Evolutionary conservation across 371 early-diverging fungal genomes (phyloP).

Genomic region (Apophysomyces elegans): DNA sequence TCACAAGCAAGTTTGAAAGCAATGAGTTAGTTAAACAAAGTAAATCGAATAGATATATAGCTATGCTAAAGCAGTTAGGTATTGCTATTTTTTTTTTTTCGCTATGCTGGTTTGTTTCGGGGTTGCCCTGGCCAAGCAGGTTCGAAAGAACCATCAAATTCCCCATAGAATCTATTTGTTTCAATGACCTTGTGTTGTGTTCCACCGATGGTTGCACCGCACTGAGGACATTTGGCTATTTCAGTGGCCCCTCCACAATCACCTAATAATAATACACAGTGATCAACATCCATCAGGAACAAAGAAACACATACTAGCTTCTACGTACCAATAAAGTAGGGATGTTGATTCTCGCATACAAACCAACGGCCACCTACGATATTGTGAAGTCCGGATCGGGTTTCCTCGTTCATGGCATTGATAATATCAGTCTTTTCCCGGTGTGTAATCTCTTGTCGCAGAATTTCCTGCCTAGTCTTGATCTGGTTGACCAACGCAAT

Average conservation of each 20-base stretch:
- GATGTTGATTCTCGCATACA: conserved; percentile 53
- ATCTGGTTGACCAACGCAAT: conserved; percentile 46
- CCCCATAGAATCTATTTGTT: conserved; percentile 56
- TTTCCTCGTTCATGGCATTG: conserved; percentile 53
- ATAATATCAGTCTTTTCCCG: conserved; percentile 41
- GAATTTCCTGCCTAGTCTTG: conserved; percentile 36
- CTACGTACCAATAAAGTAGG: conserved; percentile 46
- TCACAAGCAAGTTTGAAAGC: too few species aligned
- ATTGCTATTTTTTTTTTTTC: too few species aligned
- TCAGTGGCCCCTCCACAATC: conserved; percentile 60
- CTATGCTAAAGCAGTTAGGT: too few species aligned
- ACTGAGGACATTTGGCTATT: conserved; percentile 50
- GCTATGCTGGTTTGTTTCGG: neutral
- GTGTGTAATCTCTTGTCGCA: conserved; percentile 30
- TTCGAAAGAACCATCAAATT: conserved; percentile 49
- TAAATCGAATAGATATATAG: too few species aligned
- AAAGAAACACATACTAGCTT: neutral
- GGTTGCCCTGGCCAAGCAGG: conserved; percentile 60
- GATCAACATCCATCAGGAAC: neutral
- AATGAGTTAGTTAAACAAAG: too few species aligned
- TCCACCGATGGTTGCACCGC: conserved; percentile 49
- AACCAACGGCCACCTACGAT: conserved; percentile 60
- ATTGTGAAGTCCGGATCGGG: conserved; percentile 27
- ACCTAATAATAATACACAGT: conserved; percentile 18
- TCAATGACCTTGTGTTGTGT: conserved; percentile 43